These are phyloP conservation scores for Solanum okadae DNA, from an alignment of 257 asterid species.

Conservation along the genomic window DNA sequence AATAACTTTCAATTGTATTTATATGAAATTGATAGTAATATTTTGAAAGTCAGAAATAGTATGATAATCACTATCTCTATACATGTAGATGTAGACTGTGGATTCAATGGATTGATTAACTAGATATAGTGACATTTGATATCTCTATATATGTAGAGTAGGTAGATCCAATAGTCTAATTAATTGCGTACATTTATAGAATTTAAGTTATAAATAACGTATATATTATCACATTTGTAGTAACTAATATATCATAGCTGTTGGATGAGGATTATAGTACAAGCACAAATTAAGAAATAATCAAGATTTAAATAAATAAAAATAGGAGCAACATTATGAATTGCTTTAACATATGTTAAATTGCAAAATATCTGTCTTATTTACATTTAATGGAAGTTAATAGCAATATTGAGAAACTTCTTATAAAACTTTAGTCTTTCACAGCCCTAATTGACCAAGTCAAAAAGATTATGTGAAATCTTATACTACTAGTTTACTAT, in stretches of 20 bases:
- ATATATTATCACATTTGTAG: neutral
- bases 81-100: neutral
- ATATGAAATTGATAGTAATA: neutral
- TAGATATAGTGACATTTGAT: neutral
- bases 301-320: neutral
- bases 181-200: neutral
- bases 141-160: neutral
- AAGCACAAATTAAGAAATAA: neutral
- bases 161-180: neutral
- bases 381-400: neutral
- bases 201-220: neutral
- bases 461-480: neutral
- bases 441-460: neutral
- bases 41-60: neutral
- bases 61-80: neutral
- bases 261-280: neutral
- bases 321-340: neutral
- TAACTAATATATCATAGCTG: neutral
- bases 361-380: neutral
- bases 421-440: neutral
- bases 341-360: neutral
- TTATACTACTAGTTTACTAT: neutral
- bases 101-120: neutral
- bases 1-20: neutral
- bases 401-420: neutral